Base-by-base conservation (phyloP, 495 filamentous ascomycete genomes). In the Penicillium taxi region DNA sequence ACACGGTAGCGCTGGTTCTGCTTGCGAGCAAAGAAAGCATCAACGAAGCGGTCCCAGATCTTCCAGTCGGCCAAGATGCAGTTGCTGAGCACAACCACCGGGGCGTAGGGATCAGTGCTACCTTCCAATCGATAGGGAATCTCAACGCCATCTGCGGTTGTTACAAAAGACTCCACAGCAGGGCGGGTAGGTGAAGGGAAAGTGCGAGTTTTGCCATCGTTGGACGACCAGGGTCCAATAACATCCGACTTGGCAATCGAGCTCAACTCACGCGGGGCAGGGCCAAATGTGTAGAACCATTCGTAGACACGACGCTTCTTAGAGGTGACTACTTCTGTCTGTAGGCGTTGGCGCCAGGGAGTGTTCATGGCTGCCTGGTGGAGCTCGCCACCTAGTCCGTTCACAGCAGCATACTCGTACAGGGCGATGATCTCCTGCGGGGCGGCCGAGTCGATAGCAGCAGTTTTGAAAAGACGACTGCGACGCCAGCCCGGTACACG, bases 121-220 rank as follows among this genome's bases (percentile, higher is more conserved):
- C 85, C 84, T 52, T 86, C 81, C n/a, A 91, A 66, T 7, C 79
- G 70, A 57, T 84, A 88, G 5, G 78, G 76, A 11, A 89, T 70
- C 3, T 59, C 49, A 8, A 82, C 74, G 7, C 80, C 77, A 51
- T 91, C 84, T 0, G 64, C 48, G 1, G 79, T 75, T 2, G 80
- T 82, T 47, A 86, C 55, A 51, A 67, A 81, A 5, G 80, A 82
- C 37, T 75, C 68, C 37, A 88, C 73, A 0, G 71, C 72, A 1
- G 75, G 66, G 4, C 56, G 52, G 11, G 73, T 67, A 2, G 69
- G 47, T 2, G 74, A 70, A 11, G 73, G 63, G 27, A 63, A 42
- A 0, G 76, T 81, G 36, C 50, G 66, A 4, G 69, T 70, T 36
- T 71, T 64, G 0, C 59, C 60, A 17, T 81, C 75, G 32, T 68